A percentile compares a stretch with the other conserved stretches of the same genome.
These are phyloP conservation scores for Diversispora epigaea DNA, from an alignment of 192 early-diverging fungal species.

Conservation along the genomic window DNA sequence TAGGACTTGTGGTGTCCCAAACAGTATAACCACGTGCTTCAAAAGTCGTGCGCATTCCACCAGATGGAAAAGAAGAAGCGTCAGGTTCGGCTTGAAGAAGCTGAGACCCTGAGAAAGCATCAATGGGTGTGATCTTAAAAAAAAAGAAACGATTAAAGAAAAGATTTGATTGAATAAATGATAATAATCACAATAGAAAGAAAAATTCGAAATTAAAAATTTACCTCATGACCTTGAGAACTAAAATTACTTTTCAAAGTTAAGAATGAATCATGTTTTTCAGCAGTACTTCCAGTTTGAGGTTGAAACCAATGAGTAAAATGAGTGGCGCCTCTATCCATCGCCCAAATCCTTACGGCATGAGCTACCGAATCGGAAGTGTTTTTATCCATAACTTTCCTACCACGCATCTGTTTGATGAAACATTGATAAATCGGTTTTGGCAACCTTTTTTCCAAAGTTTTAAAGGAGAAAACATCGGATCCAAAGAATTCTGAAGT, in stretches of 20 bases:
- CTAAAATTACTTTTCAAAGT: slow-evolving; percentile 80
- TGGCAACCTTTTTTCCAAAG: slow-evolving; percentile 85
- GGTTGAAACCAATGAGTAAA: slow-evolving; percentile 99
- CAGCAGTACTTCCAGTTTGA: slow-evolving; percentile 96
- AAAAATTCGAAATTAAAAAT: neutral
- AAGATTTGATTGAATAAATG: too few species aligned
- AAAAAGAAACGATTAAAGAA: too few species aligned
- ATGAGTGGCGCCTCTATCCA: slow-evolving; percentile 96
- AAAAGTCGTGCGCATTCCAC: slow-evolving; percentile 97
- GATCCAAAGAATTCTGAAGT: slow-evolving; percentile 90
- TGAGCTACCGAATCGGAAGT: slow-evolving; percentile 99
- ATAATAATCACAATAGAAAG: too few species aligned
- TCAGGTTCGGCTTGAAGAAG: slow-evolving; percentile 99
- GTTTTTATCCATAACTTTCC: slow-evolving; percentile 82
- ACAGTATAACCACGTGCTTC: slow-evolving; percentile 99
- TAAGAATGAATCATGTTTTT: slow-evolving; percentile 99
- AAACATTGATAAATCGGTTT: slow-evolving; percentile 95
- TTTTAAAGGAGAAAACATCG: slow-evolving; percentile 93
- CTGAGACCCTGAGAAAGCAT: slow-evolving; percentile 96
- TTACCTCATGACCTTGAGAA: slow-evolving; percentile 83
- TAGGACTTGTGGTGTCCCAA: slow-evolving; percentile 96
- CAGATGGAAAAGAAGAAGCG: slow-evolving; percentile 98
- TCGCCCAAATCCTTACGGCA: slow-evolving; percentile 96
- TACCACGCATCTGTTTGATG: slow-evolving; percentile 89
- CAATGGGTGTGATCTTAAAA: slow-evolving; percentile 58